phyloP scores from a whole-genome alignment of 1,139 yeast genomes.

The Wickerhamomyces sp. region DNA sequence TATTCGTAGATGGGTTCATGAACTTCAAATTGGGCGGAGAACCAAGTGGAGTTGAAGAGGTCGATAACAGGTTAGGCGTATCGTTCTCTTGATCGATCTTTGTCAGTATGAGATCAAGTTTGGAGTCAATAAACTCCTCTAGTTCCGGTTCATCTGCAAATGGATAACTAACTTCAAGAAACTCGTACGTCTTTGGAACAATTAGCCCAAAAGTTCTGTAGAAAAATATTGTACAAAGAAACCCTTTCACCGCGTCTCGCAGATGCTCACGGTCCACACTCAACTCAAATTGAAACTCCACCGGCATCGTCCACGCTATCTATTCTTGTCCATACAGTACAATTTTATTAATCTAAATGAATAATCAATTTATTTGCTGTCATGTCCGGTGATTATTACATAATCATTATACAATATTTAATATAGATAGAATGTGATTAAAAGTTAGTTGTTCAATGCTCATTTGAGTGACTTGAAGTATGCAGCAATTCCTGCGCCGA shows the following conservation, averaged over 20 bases:
- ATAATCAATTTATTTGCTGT: no score
- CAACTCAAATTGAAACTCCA: slow-evolving; percentile 32
- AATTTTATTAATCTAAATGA: no score
- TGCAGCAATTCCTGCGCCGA: slow-evolving; percentile 28
- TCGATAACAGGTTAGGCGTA: slow-evolving; percentile 15
- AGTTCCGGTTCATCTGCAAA: slow-evolving; percentile 26
- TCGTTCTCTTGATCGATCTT: slow-evolving; percentile 17
- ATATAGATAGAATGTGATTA: neutral
- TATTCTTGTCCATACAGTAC: no score
- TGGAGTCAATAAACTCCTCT: slow-evolving; percentile 26
- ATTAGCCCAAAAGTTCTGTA: slow-evolving; percentile 67
- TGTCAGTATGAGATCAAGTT: slow-evolving; percentile 23
- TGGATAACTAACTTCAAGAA: slow-evolving; percentile 36
- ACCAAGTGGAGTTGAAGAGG: slow-evolving; percentile 21
- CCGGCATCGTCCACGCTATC: neutral
- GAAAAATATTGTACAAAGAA: slow-evolving; percentile 65
- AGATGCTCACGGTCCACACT: slow-evolving; percentile 30
- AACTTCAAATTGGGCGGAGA: slow-evolving; percentile 15
- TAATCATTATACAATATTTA: no score
- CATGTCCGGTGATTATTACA: no score
- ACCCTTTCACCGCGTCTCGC: slow-evolving; percentile 36
- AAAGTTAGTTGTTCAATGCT: neutral
- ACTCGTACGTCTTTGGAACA: slow-evolving; percentile 44
- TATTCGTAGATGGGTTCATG: slow-evolving; percentile 4
- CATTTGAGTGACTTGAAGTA: neutral